A percentile compares a stretch with the other conserved stretches of the same genome.
These are phyloP conservation scores for Mediolabrus comicus DNA, from an alignment of 108 stramenopile species.

Conservation along the genomic window DNA sequence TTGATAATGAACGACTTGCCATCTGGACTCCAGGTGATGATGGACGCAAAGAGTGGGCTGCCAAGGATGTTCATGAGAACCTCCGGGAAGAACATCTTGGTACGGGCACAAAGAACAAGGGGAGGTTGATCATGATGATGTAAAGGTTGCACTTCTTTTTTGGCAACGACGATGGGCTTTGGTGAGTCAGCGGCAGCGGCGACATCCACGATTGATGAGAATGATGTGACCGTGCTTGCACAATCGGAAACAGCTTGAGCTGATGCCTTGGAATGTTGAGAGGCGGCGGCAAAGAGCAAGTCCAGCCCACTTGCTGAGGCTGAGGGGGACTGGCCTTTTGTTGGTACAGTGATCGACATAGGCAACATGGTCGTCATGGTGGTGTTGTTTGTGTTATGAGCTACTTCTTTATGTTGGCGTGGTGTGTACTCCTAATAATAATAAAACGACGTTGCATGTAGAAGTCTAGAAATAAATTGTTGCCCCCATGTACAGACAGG, in stretches of 20 bases:
- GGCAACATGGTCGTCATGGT: no score
- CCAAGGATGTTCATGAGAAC: background rate
- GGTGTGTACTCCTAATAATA: no score
- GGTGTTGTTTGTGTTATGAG: no score
- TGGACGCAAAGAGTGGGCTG: conserved; percentile 13
- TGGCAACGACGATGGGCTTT: background rate
- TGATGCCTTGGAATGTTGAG: background rate
- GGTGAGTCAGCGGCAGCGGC: no score
- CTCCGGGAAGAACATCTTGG: background rate
- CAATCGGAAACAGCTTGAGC: background rate
- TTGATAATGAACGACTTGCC: conserved; percentile 78
- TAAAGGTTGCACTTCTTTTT: no score
- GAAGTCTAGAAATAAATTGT: no score
- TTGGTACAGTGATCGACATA: no score
- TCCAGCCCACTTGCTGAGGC: background rate
- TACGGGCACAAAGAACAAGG: background rate
- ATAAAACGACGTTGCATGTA: no score
- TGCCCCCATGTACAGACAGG: no score
- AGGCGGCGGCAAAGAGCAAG: background rate
- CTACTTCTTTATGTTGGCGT: no score
- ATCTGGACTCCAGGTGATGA: conserved; percentile 62
- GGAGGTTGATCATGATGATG: no score
- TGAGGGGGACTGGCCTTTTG: background rate
- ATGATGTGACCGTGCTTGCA: background rate
- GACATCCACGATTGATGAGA: background rate